phyloP scores from a whole-genome alignment of 2,329 filamentous ascomycete species.

The Exophiala sideris region DNA sequence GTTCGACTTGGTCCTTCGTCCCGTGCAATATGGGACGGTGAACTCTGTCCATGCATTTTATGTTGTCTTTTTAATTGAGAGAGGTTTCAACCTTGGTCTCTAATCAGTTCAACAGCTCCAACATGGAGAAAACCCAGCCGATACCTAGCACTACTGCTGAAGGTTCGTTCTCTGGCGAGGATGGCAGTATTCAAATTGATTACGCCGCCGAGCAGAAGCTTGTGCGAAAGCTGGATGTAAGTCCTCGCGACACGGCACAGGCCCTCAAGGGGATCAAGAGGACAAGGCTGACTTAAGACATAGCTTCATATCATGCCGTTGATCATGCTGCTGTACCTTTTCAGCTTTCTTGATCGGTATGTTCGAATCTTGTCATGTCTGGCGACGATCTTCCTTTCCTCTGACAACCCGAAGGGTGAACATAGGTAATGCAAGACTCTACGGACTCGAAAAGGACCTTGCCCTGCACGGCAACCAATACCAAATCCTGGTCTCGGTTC shows the following conservation, averaged over 20 bases:
- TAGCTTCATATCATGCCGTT: conserved; percentile 46
- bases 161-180: not conserved
- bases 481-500: conserved; percentile 58
- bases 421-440: conserved; percentile 44
- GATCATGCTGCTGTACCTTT: conserved; percentile 56
- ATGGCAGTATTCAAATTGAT: conserved; percentile 34
- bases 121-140: not conserved
- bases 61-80: not conserved
- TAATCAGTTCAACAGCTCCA: not conserved
- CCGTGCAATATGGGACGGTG: not conserved
- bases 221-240: conserved; percentile 45
- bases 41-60: not conserved
- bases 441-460: conserved; percentile 29
- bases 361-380: not conserved
- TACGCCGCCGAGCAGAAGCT: conserved; percentile 44
- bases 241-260: not conserved
- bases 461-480: conserved; percentile 3
- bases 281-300: not conserved
- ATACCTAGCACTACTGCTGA: not conserved
- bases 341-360: conserved; percentile 48
- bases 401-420: conserved; percentile 34
- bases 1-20: not conserved
- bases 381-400: not conserved
- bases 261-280: not conserved
- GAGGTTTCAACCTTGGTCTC: not conserved